Evolutionary conservation across 2,329 filamentous ascomycete genomes (phyloP).

Genomic region (Geoglossum cookeanum): DNA sequence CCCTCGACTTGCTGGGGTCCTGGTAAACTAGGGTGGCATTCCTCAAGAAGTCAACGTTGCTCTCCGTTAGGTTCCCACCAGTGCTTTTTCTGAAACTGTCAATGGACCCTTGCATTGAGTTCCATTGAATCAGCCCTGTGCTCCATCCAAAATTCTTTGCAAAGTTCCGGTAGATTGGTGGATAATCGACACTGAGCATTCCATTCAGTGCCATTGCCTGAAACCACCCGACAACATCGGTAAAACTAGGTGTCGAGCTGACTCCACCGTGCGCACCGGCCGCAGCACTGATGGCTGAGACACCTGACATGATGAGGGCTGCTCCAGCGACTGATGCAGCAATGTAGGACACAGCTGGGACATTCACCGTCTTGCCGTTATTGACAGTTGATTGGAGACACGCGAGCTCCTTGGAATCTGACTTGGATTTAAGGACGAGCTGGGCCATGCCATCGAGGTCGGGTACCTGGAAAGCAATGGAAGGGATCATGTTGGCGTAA

Average conservation of each 20-base stretch:
- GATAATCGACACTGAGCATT: constrained; percentile 84
- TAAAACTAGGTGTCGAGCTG: constrained; percentile 63
- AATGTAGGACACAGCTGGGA: constrained; percentile 63
- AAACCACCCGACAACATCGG: constrained; percentile 74
- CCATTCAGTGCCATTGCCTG: constrained; percentile 89
- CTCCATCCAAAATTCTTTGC: constrained; percentile 88
- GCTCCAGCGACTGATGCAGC: constrained; percentile 74
- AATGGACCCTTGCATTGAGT: constrained; percentile 59
- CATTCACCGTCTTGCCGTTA: constrained; percentile 68
- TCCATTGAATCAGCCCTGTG: constrained; percentile 67
- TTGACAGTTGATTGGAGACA: constrained; percentile 66
- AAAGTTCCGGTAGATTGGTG: constrained; percentile 74
- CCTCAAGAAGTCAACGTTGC: constrained; percentile 54
- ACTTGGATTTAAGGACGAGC: constrained; percentile 48
- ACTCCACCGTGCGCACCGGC: constrained; percentile 31
- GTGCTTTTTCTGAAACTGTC: constrained; percentile 65
- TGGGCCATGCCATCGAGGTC: constrained; percentile 78
- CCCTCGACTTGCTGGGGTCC: constrained; percentile 27
- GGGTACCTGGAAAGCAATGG: constrained; percentile 76
- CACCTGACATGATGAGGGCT: constrained; percentile 53
- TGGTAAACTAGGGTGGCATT: constrained; percentile 59
- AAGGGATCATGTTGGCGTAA: constrained; percentile 58
- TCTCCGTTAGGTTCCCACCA: constrained; percentile 69
- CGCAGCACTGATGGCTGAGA: constrained; percentile 46
- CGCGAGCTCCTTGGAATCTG: constrained; percentile 42